These are phyloP conservation scores for Phylloporus scabripes DNA, from an alignment of 768 basidiomycete species.

Conservation along the genomic window DNA sequence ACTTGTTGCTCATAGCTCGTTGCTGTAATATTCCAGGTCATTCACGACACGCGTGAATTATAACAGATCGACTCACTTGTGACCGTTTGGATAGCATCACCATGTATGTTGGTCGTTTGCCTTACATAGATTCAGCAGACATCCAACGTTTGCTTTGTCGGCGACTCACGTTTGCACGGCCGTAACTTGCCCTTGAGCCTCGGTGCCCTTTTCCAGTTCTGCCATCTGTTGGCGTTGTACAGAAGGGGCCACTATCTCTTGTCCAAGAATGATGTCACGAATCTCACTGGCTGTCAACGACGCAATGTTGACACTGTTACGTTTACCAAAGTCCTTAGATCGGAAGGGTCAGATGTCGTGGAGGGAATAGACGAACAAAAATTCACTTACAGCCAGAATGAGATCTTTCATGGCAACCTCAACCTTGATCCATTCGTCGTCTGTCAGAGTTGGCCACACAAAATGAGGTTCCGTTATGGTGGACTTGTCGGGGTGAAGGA, in stretches of 20 bases:
- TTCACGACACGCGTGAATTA: background rate
- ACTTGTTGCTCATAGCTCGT: conserved; percentile 97
- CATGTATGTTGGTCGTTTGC: conserved; percentile 97
- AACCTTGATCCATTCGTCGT: conserved; percentile 99
- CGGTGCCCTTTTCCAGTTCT: conserved; percentile 93
- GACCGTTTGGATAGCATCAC: conserved; percentile 91
- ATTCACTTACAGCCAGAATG: conserved; percentile 66
- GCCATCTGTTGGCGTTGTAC: conserved; percentile 99
- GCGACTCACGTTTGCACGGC: conserved; percentile 77
- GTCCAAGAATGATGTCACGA: conserved; percentile 96
- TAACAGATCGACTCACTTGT: conserved; percentile 60
- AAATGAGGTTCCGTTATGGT: conserved; percentile 97
- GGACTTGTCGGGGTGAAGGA: conserved; percentile 93
- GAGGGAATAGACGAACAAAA: background rate
- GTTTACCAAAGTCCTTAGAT: conserved; percentile 89
- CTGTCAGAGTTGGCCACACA: conserved; percentile 89
- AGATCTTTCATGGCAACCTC: conserved; percentile 98
- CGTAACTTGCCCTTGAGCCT: conserved; percentile 92
- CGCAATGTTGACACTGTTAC: conserved; percentile 98
- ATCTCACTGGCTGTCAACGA: conserved; percentile 96
- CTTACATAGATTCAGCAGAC: conserved; percentile 28
- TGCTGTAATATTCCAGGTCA: conserved; percentile 37
- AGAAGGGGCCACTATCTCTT: conserved; percentile 95
- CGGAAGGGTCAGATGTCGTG: conserved; percentile 12
- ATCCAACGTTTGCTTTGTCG: background rate